Evolutionary conservation across 495 filamentous ascomycete species (phyloP).

Genomic region (Aspergillus heteromorphus): DNA sequence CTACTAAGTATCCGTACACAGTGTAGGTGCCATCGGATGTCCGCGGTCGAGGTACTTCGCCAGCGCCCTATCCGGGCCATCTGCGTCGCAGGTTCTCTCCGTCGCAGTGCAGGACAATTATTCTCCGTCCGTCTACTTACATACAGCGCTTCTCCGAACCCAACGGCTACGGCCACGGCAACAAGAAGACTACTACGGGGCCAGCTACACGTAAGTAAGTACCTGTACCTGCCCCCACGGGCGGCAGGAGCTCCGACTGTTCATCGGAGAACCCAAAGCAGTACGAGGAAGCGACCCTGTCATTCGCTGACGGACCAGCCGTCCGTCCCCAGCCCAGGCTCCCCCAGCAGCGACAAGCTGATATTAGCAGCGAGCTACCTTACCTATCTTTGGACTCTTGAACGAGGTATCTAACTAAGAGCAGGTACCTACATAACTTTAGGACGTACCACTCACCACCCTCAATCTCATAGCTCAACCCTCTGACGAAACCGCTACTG

Average conservation of each 20-base stretch:
- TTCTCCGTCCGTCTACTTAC: too few species aligned
- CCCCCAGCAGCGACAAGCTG: neutral
- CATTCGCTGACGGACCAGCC: neutral
- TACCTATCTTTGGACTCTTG: too few species aligned
- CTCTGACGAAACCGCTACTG: neutral
- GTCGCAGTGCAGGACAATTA: neutral
- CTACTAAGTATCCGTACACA: too few species aligned
- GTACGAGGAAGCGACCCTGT: neutral
- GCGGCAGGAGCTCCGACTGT: neutral
- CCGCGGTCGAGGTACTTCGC: neutral
- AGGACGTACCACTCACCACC: too few species aligned
- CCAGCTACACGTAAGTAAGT: neutral
- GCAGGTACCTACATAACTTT: too few species aligned
- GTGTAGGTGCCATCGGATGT: neutral
- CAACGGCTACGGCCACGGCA: too few species aligned
- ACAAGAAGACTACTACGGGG: too few species aligned
- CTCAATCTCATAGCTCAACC: too few species aligned
- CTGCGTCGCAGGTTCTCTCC: neutral
- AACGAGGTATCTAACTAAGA: too few species aligned
- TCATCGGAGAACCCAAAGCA: neutral
- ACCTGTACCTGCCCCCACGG: neutral
- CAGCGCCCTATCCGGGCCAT: too few species aligned
- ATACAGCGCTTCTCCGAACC: too few species aligned
- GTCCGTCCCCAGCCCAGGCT: too few species aligned
- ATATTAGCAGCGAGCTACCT: neutral